Conservation (phyloP, 1,139 yeast species). For the Citeromyces siamensis region DNA sequence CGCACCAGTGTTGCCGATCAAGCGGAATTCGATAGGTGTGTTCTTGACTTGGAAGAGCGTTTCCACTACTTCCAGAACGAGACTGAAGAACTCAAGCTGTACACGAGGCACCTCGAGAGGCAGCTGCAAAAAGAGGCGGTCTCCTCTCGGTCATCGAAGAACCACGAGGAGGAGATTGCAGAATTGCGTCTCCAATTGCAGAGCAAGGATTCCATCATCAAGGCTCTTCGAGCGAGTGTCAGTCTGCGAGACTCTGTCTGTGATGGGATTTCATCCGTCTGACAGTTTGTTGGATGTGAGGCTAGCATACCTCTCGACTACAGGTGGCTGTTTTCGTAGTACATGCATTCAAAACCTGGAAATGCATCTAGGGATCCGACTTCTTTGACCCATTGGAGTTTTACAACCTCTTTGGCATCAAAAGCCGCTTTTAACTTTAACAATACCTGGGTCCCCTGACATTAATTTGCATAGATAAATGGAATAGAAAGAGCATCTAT, state of each 20-base stretch:
- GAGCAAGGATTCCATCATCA: slow-evolving; percentile 68
- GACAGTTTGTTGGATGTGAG: no score
- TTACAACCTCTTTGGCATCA: no score
- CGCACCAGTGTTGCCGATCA: slow-evolving; percentile 13
- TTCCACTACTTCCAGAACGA: slow-evolving; percentile 31
- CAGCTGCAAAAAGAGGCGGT: slow-evolving; percentile 24
- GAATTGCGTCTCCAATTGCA: slow-evolving; percentile 50
- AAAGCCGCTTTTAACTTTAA: no score
- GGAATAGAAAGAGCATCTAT: no score
- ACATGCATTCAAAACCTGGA: no score
- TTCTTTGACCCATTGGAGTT: no score
- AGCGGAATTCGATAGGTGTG: slow-evolving; percentile 27
- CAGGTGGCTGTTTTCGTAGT: no score
- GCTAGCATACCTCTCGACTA: no score
- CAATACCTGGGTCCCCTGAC: no score
- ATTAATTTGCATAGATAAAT: no score
- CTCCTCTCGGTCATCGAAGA: slow-evolving; percentile 25
- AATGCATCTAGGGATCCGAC: no score
- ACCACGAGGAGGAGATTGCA: slow-evolving; percentile 58
- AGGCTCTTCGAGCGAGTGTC: slow-evolving; percentile 42
- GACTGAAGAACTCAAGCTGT: slow-evolving; percentile 51
- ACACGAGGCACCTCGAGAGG: slow-evolving; percentile 49
- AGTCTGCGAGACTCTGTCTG: not conserved
- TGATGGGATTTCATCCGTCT: no score
- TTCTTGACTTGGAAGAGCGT: slow-evolving; percentile 35